Evolutionary conservation across 208 protist genomes (phyloP).

Genomic region (Acanthamoeba healyi): DNA sequence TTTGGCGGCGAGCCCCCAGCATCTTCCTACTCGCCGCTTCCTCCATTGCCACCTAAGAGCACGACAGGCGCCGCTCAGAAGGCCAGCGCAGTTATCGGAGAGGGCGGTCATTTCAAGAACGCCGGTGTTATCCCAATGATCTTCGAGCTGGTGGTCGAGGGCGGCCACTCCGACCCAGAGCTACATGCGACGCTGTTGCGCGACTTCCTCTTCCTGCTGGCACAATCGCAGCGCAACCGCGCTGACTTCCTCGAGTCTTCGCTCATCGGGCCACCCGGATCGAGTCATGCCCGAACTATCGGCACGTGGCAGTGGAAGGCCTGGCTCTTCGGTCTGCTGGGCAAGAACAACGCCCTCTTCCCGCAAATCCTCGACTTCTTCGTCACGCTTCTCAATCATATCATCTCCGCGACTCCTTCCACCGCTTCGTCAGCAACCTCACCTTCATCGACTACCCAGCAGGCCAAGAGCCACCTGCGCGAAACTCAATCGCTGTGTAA

Average conservation of each 20-base stretch:
- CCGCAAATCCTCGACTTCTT: conserved; percentile 53
- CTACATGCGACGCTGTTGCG: conserved; percentile 18
- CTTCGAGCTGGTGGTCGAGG: conserved; percentile 71
- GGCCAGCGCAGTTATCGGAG: neutral
- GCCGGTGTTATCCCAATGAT: conserved; percentile 44
- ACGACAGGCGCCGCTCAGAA: neutral
- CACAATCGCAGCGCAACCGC: conserved; percentile 39
- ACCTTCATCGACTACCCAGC: neutral
- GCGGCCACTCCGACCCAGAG: neutral
- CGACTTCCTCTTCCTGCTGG: conserved; percentile 60
- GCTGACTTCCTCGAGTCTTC: conserved; percentile 28
- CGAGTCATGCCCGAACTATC: neutral
- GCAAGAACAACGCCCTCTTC: conserved; percentile 63
- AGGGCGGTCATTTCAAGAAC: conserved; percentile 26
- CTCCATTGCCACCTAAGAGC: neutral
- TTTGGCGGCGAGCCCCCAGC: neutral
- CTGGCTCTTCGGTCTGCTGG: conserved; percentile 64
- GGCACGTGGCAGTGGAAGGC: conserved; percentile 72
- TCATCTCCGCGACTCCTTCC: neutral
- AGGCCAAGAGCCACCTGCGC: conserved; percentile 56
- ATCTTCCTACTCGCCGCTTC: conserved; percentile 43
- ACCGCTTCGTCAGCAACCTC: neutral
- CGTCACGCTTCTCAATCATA: conserved; percentile 62
- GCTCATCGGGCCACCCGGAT: neutral
- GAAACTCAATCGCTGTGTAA: conserved; percentile 67